Evolutionary conservation across 306 rosid species (phyloP).

Genomic region (Fragaria iinumae): DNA sequence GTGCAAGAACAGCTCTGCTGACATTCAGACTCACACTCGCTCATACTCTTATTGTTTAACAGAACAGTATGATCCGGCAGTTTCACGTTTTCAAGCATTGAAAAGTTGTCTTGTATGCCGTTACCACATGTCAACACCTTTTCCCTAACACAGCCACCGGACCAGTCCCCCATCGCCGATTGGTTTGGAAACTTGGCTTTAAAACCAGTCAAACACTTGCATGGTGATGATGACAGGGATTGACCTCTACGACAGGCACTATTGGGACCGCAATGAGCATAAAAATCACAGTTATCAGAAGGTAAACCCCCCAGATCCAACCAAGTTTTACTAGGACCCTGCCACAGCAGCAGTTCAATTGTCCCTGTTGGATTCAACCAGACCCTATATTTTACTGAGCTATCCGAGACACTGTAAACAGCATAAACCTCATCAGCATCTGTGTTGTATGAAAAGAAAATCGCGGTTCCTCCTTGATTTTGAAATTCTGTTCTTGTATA

Average conservation of each 20-base stretch:
- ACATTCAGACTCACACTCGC: constrained; percentile 42
- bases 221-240: background rate
- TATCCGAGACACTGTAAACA: background rate
- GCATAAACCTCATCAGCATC: background rate
- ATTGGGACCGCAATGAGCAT: background rate
- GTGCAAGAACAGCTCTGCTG: constrained; percentile 51
- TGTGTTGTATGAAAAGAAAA: background rate
- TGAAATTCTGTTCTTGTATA: background rate
- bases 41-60: constrained; percentile 14
- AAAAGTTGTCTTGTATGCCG: background rate
- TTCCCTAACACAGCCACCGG: constrained; percentile 41
- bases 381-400: background rate
- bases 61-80: background rate
- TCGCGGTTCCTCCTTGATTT: background rate
- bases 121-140: constrained; percentile 28
- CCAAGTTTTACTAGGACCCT: too few species aligned
- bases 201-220: background rate
- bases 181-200: constrained; percentile 30
- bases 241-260: background rate
- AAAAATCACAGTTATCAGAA: background rate
- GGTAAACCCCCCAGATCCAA: background rate
- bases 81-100: background rate
- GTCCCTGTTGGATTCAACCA: background rate
- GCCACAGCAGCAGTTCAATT: background rate
- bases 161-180: constrained; percentile 8